Conservation (phyloP, 306 rosid genomes). For the Neltuma alba region DNA sequence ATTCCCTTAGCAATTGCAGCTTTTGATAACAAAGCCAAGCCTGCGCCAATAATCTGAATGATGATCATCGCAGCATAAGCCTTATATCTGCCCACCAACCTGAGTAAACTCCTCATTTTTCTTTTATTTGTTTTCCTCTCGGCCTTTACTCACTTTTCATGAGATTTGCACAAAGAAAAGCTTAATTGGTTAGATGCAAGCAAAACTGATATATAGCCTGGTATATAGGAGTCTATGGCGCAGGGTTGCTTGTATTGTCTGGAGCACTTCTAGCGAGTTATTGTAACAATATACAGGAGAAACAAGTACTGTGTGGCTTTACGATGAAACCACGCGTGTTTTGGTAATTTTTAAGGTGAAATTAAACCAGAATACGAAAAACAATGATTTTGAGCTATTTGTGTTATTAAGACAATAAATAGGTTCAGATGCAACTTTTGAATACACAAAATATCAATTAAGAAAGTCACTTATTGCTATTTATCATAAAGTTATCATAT, state of each 20-base stretch:
- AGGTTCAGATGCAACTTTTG: not conserved
- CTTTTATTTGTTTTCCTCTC: not conserved
- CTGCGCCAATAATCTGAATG: slow-evolving; percentile 67
- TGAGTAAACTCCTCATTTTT: slow-evolving; percentile 41
- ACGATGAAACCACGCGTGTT: not conserved
- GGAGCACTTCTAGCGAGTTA: slow-evolving; percentile 3
- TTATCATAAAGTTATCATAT: too few relatives aligned
- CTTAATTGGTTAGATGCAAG: not conserved
- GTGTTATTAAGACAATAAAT: slow-evolving; percentile 1
- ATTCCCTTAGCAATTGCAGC: slow-evolving; percentile 84
- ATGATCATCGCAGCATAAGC: slow-evolving; percentile 74
- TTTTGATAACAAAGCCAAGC: slow-evolving; percentile 91
- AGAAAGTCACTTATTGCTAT: not conserved
- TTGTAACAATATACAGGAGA: not conserved
- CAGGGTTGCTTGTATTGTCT: too few relatives aligned
- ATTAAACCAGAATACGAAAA: not conserved
- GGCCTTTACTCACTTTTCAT: not conserved
- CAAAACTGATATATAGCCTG: not conserved
- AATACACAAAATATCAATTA: slow-evolving; percentile 1
- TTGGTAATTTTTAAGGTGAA: not conserved
- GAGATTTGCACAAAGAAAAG: slow-evolving; percentile 14
- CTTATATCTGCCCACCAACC: slow-evolving; percentile 40
- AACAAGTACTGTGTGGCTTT: not conserved
- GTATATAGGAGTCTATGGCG: too few relatives aligned
- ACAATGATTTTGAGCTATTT: not conserved